Evolutionary conservation across 2,329 filamentous ascomycete species (phyloP).

Genomic region (Stemphylium vesicarium): DNA sequence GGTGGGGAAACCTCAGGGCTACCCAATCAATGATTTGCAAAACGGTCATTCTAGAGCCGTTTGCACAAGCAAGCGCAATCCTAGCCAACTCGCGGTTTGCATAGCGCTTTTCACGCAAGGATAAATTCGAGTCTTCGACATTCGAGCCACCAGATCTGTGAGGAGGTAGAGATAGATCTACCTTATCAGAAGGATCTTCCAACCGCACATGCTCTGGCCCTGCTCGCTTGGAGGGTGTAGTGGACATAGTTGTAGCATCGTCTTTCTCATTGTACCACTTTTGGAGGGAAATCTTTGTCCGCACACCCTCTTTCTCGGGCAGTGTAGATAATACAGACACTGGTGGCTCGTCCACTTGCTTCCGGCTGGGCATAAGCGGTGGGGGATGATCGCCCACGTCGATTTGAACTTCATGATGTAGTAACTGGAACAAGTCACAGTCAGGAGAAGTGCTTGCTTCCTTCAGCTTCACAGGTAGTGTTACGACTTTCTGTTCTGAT

Average conservation of each 20-base stretch:
- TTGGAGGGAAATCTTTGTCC: not conserved
- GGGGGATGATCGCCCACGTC: not conserved
- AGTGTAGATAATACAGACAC: not conserved
- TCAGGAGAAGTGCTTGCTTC: not conserved
- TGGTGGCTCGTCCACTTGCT: not conserved
- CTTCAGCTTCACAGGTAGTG: not conserved
- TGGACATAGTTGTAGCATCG: not conserved
- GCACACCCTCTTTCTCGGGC: not conserved
- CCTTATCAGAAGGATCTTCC: not conserved
- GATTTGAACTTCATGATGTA: not conserved
- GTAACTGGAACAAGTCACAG: not conserved
- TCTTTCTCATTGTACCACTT: no score
- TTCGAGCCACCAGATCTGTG: not conserved
- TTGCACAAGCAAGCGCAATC: constrained; percentile 22
- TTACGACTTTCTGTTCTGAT: not conserved
- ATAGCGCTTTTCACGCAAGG: not conserved
- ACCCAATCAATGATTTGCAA: constrained; percentile 19
- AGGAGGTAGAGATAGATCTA: no score
- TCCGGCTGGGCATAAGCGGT: not conserved
- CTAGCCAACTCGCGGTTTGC: constrained; percentile 15
- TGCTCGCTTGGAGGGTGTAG: not conserved
- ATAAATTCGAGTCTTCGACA: not conserved
- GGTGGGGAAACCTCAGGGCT: constrained; percentile 14
- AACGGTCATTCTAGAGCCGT: constrained; percentile 14
- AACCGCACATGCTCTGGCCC: not conserved